Percentiles rank a stretch among this genome's conserved stretches.
Evolutionary conservation across 1,284 basidiomycete species (phyloP).

Genomic region (Cystobasidium slooffiae): DNA sequence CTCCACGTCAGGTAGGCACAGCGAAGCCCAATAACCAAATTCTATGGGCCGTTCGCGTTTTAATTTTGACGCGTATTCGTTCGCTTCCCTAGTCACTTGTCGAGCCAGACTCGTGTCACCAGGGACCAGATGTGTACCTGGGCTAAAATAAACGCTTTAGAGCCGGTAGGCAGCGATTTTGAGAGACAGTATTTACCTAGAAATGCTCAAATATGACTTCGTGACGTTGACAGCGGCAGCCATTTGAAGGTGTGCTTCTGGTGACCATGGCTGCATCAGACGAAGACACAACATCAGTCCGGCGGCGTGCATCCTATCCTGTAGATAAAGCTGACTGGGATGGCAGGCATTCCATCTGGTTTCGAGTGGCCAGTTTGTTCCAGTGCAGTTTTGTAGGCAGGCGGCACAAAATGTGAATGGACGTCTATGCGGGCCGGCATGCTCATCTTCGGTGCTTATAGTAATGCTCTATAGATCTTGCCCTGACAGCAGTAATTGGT

Average conservation of each 20-base stretch:
- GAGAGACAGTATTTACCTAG: neutral
- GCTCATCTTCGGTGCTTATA: neutral
- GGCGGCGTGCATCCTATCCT: neutral
- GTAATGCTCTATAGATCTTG: too few relatives aligned
- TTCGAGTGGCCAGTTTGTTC: slow-evolving; percentile 4
- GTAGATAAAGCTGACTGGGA: slow-evolving; percentile 1
- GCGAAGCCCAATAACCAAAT: slow-evolving; percentile 27
- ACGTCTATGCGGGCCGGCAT: slow-evolving; percentile 22
- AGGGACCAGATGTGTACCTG: slow-evolving; percentile 1
- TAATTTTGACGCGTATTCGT: slow-evolving; percentile 26
- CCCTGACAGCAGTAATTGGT: too few relatives aligned
- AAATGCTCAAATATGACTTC: slow-evolving; percentile 32
- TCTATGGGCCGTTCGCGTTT: neutral
- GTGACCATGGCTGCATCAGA: slow-evolving; percentile 10
- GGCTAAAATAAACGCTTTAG: neutral
- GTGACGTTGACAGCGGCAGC: slow-evolving; percentile 13
- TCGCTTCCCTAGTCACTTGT: slow-evolving; percentile 8
- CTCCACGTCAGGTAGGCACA: slow-evolving; percentile 16
- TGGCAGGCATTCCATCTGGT: slow-evolving; percentile 34
- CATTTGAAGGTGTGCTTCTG: slow-evolving; percentile 16
- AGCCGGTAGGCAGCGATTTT: neutral
- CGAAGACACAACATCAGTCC: neutral
- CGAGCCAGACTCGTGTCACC: neutral
- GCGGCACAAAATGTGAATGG: slow-evolving; percentile 24
- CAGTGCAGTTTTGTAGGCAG: slow-evolving; percentile 6